Percentiles rank a stretch among this genome's conserved stretches.
These are phyloP conservation scores for Dentipellis sp. DNA, from an alignment of 768 basidiomycete species.

Conservation along the genomic window DNA sequence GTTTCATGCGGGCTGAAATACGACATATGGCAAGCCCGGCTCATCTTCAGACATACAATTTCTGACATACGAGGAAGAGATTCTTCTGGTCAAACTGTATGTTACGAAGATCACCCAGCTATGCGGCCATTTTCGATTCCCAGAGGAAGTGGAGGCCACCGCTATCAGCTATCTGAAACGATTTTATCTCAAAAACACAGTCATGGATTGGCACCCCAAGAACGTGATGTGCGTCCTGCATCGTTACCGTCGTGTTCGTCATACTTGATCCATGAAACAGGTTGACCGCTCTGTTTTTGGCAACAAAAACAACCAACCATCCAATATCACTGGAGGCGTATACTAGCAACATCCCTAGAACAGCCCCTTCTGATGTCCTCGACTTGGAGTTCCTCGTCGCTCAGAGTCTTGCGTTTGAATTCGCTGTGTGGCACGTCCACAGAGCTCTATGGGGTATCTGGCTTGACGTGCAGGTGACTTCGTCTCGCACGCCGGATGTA, in stretches of 20 bases:
- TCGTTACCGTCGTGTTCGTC: background rate
- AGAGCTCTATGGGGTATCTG: constrained; percentile 82
- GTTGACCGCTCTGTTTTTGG: constrained; percentile 91
- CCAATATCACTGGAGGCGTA: constrained; percentile 84
- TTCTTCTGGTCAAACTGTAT: constrained; percentile 83
- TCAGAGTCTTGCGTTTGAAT: constrained; percentile 91
- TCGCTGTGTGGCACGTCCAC: constrained; percentile 88
- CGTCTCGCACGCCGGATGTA: constrained; percentile 7
- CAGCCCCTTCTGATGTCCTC: constrained; percentile 74
- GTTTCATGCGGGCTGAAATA: background rate
- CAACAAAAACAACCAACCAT: constrained; percentile 95
- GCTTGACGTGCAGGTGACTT: constrained; percentile 73
- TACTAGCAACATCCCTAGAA: constrained; percentile 74
- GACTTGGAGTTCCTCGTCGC: constrained; percentile 94
- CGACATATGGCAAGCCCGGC: constrained; percentile 40
- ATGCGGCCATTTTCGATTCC: constrained; percentile 78
- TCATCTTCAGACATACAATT: constrained; percentile 69
- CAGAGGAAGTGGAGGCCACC: constrained; percentile 90
- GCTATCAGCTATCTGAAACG: constrained; percentile 89
- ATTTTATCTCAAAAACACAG: constrained; percentile 95
- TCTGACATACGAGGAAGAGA: constrained; percentile 75
- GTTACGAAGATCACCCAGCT: constrained; percentile 77
- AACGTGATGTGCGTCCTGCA: constrained; percentile 79
- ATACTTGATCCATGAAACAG: constrained; percentile 30
- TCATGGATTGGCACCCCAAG: constrained; percentile 99